Base-by-base conservation (phyloP, 352 stramenopile genomes). In the Phytophthora chlamydospora region DNA sequence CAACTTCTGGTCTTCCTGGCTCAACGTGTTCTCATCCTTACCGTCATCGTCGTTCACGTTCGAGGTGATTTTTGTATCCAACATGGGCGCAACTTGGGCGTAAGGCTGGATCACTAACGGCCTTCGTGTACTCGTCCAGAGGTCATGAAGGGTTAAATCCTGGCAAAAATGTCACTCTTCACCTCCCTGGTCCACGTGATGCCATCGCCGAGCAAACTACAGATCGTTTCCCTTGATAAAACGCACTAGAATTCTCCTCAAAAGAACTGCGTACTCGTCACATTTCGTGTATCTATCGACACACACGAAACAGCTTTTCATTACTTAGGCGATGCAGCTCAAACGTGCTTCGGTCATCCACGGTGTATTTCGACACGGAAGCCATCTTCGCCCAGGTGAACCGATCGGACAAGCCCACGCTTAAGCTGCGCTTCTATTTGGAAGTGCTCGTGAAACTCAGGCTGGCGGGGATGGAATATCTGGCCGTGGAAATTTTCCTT, bases 381-480 rank as follows among this genome's bases (percentile, higher is more conserved):
- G 61, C 71, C 50, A 75, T 64, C 36, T 71, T 75, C 31, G 32
- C 71, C 29, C 43, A 68, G 39, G 31, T 67, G 3, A 55, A 60
- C 12, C 51, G 56, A 50, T 75, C 66, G 31, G 36, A 67, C 34
- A 58, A 55, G 14, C 66, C 67, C 32, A 11, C 35, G 48, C 64
- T 70, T 45, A 75, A 68, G 55, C 52, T 71, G 45, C 9, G 21
- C 34, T 70, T 55, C 44, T 68, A 67, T 46, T 13, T 35, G 7
- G 54, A 71, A 65, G 60, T 75, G 36, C 60, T 75, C 7, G n/a
- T 39, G 2, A 59, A 68, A 50, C 51, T 75, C 6, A 45, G 50
- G 32, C 14, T 0, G 4, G 38, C 29, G n/a, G 17, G 17, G 9
- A 50, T 63, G 55, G 6, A 32, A 29, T 44, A 38, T 12, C 8